These are phyloP conservation scores for Ogataea salicorniae DNA, from an alignment of 805 yeast species.

Conservation along the genomic window DNA sequence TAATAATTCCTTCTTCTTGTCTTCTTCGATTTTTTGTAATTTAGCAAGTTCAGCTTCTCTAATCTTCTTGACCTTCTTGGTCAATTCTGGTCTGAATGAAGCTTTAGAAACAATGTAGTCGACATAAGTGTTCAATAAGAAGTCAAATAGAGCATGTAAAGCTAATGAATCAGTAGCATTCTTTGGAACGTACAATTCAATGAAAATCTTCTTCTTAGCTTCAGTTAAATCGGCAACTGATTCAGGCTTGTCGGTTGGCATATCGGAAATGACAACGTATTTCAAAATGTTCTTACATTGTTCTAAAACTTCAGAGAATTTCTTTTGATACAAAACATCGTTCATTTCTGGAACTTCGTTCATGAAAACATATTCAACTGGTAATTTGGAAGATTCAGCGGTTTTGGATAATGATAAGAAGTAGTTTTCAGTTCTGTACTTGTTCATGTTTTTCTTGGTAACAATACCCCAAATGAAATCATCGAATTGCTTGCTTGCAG, in stretches of 20 bases:
- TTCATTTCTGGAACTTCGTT: constrained; percentile 81
- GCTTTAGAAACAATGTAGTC: constrained; percentile 33
- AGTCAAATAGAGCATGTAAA: constrained; percentile 56
- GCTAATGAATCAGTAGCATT: constrained; percentile 45
- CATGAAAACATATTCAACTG: constrained; percentile 79
- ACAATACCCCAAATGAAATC: constrained; percentile 81
- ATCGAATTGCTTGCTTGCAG: constrained; percentile 39
- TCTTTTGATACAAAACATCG: constrained; percentile 51
- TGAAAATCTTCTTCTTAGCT: constrained; percentile 45
- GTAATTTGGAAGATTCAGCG: constrained; percentile 63
- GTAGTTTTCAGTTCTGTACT: constrained; percentile 69
- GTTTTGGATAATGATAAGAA: constrained; percentile 82
- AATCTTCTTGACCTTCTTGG: constrained; percentile 68
- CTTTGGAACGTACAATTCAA: constrained; percentile 50
- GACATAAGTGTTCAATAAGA: constrained; percentile 38
- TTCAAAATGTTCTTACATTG: constrained; percentile 43
- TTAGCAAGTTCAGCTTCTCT: constrained; percentile 73
- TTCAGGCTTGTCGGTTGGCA: constrained; percentile 67
- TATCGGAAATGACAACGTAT: constrained; percentile 78
- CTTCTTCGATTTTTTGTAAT: constrained; percentile 65
- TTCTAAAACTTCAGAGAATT: constrained; percentile 41
- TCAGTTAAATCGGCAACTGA: constrained; percentile 48
- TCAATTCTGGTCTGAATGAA: constrained; percentile 66
- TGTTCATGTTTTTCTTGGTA: constrained; percentile 77
- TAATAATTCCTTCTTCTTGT: constrained; percentile 57